A percentile compares a stretch with the other conserved stretches of the same genome.
Conservation (phyloP, 106 monocot genomes). For the Dendrobium officinale region DNA sequence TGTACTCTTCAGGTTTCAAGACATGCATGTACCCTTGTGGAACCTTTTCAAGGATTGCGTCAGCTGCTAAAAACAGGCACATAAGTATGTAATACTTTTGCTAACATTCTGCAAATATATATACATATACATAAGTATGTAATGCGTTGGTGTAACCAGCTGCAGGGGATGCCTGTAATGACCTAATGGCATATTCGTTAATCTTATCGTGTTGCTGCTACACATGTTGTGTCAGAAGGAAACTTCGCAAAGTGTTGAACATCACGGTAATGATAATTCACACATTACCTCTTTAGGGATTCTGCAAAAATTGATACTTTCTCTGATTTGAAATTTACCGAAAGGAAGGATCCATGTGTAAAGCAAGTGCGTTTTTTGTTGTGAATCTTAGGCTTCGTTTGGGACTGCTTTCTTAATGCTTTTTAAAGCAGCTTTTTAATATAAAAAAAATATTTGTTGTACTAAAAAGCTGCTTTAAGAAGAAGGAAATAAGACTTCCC, state of each 20-base stretch:
- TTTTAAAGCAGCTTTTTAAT: no score
- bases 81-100: slow-evolving; percentile 44
- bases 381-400: no score
- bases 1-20: slow-evolving; percentile 50
- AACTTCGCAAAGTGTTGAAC: slow-evolving; percentile 46
- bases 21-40: slow-evolving; percentile 75
- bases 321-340: neutral
- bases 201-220: slow-evolving; percentile 94
- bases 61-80: slow-evolving; percentile 49
- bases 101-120: neutral
- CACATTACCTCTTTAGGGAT: neutral
- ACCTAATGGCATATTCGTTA: slow-evolving; percentile 79
- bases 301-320: neutral
- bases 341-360: neutral
- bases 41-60: slow-evolving; percentile 66
- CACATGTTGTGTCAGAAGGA: slow-evolving; percentile 85
- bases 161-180: slow-evolving; percentile 79
- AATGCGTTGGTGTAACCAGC: slow-evolving; percentile 29
- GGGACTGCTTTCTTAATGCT: no score
- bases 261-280: slow-evolving; percentile 35
- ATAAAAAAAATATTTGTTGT: no score
- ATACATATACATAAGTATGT: neutral
- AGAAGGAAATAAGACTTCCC: no score
- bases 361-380: no score
- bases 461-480: no score